A percentile compares a stretch with the other conserved stretches of the same genome.
These are phyloP conservation scores for Globisporangium acanthophoron DNA, from an alignment of 352 stramenopile genomes.

Conservation along the genomic window DNA sequence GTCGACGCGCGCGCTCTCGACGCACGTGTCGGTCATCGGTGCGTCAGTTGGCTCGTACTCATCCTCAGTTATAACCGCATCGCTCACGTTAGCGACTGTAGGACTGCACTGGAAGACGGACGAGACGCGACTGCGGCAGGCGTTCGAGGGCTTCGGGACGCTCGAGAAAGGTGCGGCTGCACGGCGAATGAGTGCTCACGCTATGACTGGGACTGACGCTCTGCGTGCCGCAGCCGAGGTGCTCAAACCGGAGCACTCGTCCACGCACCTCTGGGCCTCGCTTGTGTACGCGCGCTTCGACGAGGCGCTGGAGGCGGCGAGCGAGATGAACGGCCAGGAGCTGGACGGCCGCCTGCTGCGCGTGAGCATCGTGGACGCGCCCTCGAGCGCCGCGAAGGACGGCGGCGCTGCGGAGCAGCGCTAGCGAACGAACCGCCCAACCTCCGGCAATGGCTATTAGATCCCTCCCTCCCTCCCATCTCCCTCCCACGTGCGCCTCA, in stretches of 20 bases:
- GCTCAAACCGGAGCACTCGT: slow-evolving; percentile 51
- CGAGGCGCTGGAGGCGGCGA: slow-evolving; percentile 59
- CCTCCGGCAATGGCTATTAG: not conserved
- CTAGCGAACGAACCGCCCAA: not conserved
- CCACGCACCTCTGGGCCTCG: slow-evolving; percentile 53
- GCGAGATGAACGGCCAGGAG: slow-evolving; percentile 80
- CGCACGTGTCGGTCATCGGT: slow-evolving; percentile 58
- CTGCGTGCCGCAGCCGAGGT: slow-evolving; percentile 22
- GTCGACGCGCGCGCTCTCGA: slow-evolving; percentile 20
- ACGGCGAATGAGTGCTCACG: not conserved
- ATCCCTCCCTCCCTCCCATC: slow-evolving; percentile 27
- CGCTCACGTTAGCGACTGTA: slow-evolving; percentile 6
- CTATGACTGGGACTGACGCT: not conserved
- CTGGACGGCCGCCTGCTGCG: slow-evolving; percentile 69
- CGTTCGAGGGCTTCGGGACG: slow-evolving; percentile 45
- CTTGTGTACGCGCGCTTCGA: slow-evolving; percentile 67
- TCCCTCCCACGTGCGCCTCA: slow-evolving; percentile 16
- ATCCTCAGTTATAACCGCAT: not conserved
- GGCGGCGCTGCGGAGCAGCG: not conserved
- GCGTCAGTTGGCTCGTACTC: slow-evolving; percentile 2
- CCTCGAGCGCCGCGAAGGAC: slow-evolving; percentile 12
- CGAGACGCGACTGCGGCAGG: slow-evolving; percentile 53
- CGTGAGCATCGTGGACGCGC: slow-evolving; percentile 67
- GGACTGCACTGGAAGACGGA: slow-evolving; percentile 83
- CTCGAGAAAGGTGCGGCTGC: slow-evolving; percentile 37